These are phyloP conservation scores for Pyrenopolyporus hunteri DNA, from an alignment of 495 filamentous ascomycete genomes.

Conservation along the genomic window DNA sequence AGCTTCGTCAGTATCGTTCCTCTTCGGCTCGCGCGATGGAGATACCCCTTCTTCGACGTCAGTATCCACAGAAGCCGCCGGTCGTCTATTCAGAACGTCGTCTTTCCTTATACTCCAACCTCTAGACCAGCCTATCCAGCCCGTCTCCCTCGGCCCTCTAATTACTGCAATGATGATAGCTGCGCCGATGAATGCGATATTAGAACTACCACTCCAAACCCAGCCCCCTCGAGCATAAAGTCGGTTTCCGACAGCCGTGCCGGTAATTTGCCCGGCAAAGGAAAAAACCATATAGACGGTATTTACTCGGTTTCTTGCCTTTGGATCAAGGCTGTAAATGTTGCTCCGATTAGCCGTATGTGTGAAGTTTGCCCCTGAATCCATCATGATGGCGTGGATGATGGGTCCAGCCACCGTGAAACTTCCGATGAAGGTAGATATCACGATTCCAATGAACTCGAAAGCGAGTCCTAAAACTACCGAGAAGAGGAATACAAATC, in stretches of 20 bases:
- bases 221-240: constrained; percentile 74
- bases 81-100: constrained; percentile 32
- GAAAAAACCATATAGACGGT: constrained; percentile 80
- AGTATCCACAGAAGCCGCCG: neutral
- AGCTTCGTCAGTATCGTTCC: neutral
- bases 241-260: constrained; percentile 73
- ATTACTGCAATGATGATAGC: constrained; percentile 62
- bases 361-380: constrained; percentile 74
- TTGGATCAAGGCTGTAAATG: constrained; percentile 74
- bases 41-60: constrained; percentile 8
- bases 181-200: constrained; percentile 67
- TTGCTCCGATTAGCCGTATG: constrained; percentile 76
- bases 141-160: constrained; percentile 70
- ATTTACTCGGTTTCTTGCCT: constrained; percentile 77
- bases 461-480: constrained; percentile 66
- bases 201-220: constrained; percentile 69
- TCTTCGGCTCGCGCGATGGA: neutral
- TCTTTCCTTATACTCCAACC: constrained; percentile 62
- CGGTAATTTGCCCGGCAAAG: constrained; percentile 78
- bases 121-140: constrained; percentile 79
- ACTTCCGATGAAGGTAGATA: constrained; percentile 72
- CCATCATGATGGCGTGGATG: constrained; percentile 73
- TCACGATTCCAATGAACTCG: constrained; percentile 64
- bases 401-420: constrained; percentile 75
- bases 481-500: constrained; percentile 67